Evolutionary conservation across 2,329 filamentous ascomycete species (phyloP).

Genomic region (Gaeumannomyces tritici): DNA sequence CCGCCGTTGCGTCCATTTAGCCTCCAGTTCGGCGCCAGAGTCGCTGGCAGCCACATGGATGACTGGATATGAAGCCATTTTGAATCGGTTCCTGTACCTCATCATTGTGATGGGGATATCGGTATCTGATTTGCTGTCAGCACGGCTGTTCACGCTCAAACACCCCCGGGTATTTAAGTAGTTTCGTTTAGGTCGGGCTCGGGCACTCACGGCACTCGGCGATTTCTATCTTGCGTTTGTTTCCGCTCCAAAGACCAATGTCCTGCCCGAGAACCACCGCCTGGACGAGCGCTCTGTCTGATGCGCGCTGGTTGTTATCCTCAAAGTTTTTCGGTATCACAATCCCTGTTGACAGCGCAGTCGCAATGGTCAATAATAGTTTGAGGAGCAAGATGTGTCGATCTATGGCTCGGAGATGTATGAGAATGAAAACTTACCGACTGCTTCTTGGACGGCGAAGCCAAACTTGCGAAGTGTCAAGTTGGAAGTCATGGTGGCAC

Average conservation of each 20-base stretch:
- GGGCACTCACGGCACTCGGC: constrained; percentile 37
- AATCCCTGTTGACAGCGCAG: constrained; percentile 14
- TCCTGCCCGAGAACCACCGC: constrained; percentile 38
- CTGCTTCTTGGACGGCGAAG: constrained; percentile 41
- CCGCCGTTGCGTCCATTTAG: constrained; percentile 58
- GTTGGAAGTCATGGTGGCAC: constrained; percentile 48
- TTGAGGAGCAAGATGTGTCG: background rate
- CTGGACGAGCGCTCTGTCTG: constrained; percentile 39
- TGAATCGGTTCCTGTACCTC: constrained; percentile 48
- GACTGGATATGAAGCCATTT: constrained; percentile 40
- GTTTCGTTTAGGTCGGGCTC: background rate
- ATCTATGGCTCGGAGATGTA: background rate
- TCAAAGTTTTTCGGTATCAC: constrained; percentile 30
- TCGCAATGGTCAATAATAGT: background rate
- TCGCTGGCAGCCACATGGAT: constrained; percentile 44
- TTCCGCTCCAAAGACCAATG: constrained; percentile 44
- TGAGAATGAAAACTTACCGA: constrained; percentile 24
- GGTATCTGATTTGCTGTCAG: constrained; percentile 1
- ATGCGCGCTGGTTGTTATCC: constrained; percentile 34
- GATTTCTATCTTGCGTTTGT: constrained; percentile 46
- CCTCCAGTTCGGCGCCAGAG: constrained; percentile 43
- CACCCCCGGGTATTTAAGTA: background rate
- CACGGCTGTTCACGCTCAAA: no score
- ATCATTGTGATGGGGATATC: constrained; percentile 32
- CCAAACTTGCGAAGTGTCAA: constrained; percentile 52